Base-by-base conservation (phyloP, 2,329 filamentous ascomycete species). In the Aspergillus latus region DNA sequence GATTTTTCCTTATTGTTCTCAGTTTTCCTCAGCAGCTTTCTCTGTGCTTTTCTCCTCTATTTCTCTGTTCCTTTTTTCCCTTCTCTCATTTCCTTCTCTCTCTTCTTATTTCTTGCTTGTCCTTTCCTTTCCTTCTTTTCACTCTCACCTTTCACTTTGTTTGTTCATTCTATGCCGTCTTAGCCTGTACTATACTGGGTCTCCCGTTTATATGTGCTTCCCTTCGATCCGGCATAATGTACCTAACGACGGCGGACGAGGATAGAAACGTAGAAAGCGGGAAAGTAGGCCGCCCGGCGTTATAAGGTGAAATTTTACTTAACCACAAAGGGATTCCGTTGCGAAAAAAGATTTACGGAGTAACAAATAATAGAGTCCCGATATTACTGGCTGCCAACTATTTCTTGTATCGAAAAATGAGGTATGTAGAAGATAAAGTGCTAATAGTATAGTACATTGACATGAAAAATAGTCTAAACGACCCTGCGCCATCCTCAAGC, bases 201-300 rank as follows among this genome's bases (percentile, higher is more conserved):
- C 15, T 49, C 52, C 26, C 44, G 48, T 26, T 36, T 50, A 49
- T n/a, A 26, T 48, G 21, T 51, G 32, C 37, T 49, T 42, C 21
- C n/a, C 8, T 37, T 37, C 34, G 34, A 1, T 37, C 34, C 34
- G 10, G 32, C 13, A 8, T n/a, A 29, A 39, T 40, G 42, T 15
- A 34, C 26, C 28, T n/a, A 44, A 29, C 21, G 16, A 45, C 26
- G 32, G 32, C 34, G 26, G 30, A 28, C 34, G 40, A 16, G 15
- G 32, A 80, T 63, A 78, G 76, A 72, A 55, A 75, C 72, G 34
- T 64, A 66, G 32, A 74, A 76, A 21, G 40, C 65, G 76, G 21
- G 26, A 54, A 44, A 49, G 28, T 37, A 37, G 48, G 45, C 8
- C 29, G 28, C 28, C 16, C 28, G 43, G 34, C 29, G 32, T 53